Percentiles rank a stretch among this genome's conserved stretches.
Evolutionary conservation across 164 flowering plant genomes (phyloP).

Genomic region (Magnolia changhungtana): DNA sequence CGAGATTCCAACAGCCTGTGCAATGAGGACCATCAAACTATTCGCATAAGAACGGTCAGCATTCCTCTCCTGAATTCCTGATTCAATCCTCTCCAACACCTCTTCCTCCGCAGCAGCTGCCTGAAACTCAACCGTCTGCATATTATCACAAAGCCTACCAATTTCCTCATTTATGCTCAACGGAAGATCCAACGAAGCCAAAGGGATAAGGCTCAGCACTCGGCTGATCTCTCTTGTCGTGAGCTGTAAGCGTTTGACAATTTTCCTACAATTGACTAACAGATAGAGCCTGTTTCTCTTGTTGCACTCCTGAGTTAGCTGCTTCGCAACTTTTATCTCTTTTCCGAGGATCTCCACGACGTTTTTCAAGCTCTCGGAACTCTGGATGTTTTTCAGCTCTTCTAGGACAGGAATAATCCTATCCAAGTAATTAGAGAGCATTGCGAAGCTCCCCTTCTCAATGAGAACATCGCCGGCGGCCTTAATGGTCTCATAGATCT

Average conservation of each 20-base stretch:
- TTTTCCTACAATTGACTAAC: slow-evolving; percentile 45
- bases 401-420: slow-evolving; percentile 44
- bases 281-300: slow-evolving; percentile 59
- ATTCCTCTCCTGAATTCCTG: slow-evolving; percentile 62
- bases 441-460: slow-evolving; percentile 48
- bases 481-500: slow-evolving; percentile 20
- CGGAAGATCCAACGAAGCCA: slow-evolving; percentile 51
- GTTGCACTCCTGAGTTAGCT: slow-evolving; percentile 44
- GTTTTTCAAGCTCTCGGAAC: slow-evolving; percentile 37
- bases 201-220: slow-evolving; percentile 50
- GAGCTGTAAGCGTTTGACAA: slow-evolving; percentile 37
- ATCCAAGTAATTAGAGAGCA: slow-evolving; percentile 43
- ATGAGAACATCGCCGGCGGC: slow-evolving; percentile 47
- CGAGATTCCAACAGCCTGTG: slow-evolving; percentile 60
- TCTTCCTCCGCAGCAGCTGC: slow-evolving; percentile 56
- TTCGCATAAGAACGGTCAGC: slow-evolving; percentile 63
- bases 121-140: slow-evolving; percentile 51
- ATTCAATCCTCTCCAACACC: slow-evolving; percentile 57
- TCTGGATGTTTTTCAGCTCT: slow-evolving; percentile 35
- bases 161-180: slow-evolving; percentile 40
- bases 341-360: slow-evolving; percentile 39
- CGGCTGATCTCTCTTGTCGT: slow-evolving; percentile 48
- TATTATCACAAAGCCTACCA: slow-evolving; percentile 30
- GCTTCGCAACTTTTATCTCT: slow-evolving; percentile 43
- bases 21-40: slow-evolving; percentile 48